Base-by-base conservation (phyloP, 2,329 filamentous ascomycete species). In the Xylaria digitata region DNA sequence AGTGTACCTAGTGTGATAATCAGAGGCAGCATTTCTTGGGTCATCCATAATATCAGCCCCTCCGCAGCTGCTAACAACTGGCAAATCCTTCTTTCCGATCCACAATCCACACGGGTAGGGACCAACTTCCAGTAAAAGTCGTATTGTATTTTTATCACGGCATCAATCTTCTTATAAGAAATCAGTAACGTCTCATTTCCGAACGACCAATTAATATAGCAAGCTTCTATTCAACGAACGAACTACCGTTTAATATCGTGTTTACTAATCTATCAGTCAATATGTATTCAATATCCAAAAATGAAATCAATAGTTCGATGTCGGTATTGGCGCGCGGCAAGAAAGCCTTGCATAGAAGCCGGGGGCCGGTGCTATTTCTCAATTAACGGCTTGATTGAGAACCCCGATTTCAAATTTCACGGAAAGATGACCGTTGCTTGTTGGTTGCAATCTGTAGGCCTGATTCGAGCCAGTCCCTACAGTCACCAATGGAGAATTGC, bases 251-350 rank as follows among this genome's bases (percentile, higher is more conserved):
- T 42, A 54, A 56, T 46, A 50, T 40, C 15, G 15, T 42, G 46
- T 49, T 59, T 43, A 49, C 53, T 55, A 55, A 59, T 49, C 40
- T 48, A 58, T 50, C 55, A 54, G 30, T 50, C 56, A 49, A 54
- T 57, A 26, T 26, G 26, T 26, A 17, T 48, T 48, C 42, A 60
- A 59, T 40, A 17, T 48, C 52, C 26, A 60, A 59, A 61, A 43
- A 23, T 56, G 48, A 61, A 66, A 62, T 62, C 59, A 55, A 66
- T 66, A 66, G 49, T 54, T 50, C 46, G 43, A 15, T 42, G 45
- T 49, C 17, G 9, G 50, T 40, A 67, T 66, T 69, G 46, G 66
- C 69, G 66, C 68, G 68, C 68, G 67, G 67, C 60, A 69, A 65
- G 54, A 59, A 9, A 50, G 52, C 21, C 45, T 62, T 63, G 65